Conservation (phyloP, 2,329 filamentous ascomycete species). For the Aspergillus ustus region DNA sequence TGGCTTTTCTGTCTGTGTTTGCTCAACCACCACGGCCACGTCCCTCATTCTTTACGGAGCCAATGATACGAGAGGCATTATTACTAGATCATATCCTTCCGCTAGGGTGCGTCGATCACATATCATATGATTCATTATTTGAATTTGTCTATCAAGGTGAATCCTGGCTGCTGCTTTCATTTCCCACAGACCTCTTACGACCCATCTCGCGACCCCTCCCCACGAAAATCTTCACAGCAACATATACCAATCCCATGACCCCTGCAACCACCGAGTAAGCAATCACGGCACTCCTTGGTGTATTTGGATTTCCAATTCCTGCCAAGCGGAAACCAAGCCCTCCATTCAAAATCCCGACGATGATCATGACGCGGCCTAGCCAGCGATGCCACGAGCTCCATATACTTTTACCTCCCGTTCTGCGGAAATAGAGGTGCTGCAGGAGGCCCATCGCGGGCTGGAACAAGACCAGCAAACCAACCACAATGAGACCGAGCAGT, state of each 20-base stretch:
- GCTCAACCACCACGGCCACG: too few relatives aligned
- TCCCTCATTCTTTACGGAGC: too few relatives aligned
- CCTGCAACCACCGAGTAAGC: conserved; percentile 21
- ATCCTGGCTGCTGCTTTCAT: neutral
- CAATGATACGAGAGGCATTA: neutral
- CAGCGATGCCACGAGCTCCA: conserved; percentile 60
- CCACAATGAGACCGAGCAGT: conserved; percentile 59
- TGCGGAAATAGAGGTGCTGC: conserved; percentile 58
- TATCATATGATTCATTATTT: neutral
- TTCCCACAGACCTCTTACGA: neutral
- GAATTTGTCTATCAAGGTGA: neutral
- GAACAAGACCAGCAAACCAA: conserved; percentile 59
- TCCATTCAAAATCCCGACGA: conserved; percentile 62
- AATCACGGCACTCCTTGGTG: conserved; percentile 15
- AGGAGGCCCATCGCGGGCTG: conserved; percentile 57
- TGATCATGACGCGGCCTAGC: conserved; percentile 57
- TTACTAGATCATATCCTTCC: neutral
- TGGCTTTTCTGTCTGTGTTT: too few relatives aligned
- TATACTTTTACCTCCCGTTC: conserved; percentile 48
- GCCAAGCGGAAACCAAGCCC: conserved; percentile 58
- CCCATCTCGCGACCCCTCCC: neutral
- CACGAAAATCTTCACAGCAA: conserved; percentile 4
- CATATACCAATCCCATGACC: conserved; percentile 9
- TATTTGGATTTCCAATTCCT: conserved; percentile 24
- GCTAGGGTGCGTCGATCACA: neutral